Evolutionary conservation across 352 stramenopile genomes (phyloP).

Genomic region (Phytophthora constricta): DNA sequence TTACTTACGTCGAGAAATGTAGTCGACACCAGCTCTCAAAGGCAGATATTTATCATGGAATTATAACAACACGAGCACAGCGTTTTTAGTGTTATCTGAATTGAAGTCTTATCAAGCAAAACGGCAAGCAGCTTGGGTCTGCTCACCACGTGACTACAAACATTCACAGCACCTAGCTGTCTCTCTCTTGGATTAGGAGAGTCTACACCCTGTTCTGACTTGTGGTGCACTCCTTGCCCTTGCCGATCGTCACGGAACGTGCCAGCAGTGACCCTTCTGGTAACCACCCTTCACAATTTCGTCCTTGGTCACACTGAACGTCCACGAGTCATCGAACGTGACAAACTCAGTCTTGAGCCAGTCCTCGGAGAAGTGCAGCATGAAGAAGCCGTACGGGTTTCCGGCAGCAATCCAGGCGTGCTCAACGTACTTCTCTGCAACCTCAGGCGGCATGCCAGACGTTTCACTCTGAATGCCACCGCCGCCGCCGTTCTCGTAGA

Average conservation of each 20-base stretch:
- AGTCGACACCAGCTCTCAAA: too few species aligned
- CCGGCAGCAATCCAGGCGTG: slow-evolving; percentile 79
- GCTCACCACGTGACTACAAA: slow-evolving; percentile 22
- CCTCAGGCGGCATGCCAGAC: slow-evolving; percentile 73
- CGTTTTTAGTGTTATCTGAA: slow-evolving; percentile 18
- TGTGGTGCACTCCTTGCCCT: slow-evolving; percentile 66
- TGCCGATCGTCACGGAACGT: slow-evolving; percentile 72
- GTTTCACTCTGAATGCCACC: slow-evolving; percentile 88
- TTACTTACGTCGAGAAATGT: too few species aligned
- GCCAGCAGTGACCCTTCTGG: slow-evolving; percentile 87
- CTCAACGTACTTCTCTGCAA: slow-evolving; percentile 82
- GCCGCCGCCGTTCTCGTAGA: slow-evolving; percentile 88
- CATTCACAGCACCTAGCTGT: slow-evolving; percentile 23
- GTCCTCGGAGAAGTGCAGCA: slow-evolving; percentile 85
- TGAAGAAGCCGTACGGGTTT: slow-evolving; percentile 88
- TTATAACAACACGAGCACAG: neutral
- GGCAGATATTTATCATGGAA: slow-evolving; percentile 30
- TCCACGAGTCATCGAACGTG: slow-evolving; percentile 83
- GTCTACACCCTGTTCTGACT: slow-evolving; percentile 34
- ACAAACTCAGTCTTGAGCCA: slow-evolving; percentile 88
- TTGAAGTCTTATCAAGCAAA: slow-evolving; percentile 31
- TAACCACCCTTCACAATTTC: slow-evolving; percentile 82
- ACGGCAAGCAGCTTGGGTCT: slow-evolving; percentile 9
- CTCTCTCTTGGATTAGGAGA: neutral
- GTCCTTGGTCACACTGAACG: slow-evolving; percentile 77